Conservation (phyloP, 2,329 filamentous ascomycete genomes). For the Pseudogymnoascus sp. region DNA sequence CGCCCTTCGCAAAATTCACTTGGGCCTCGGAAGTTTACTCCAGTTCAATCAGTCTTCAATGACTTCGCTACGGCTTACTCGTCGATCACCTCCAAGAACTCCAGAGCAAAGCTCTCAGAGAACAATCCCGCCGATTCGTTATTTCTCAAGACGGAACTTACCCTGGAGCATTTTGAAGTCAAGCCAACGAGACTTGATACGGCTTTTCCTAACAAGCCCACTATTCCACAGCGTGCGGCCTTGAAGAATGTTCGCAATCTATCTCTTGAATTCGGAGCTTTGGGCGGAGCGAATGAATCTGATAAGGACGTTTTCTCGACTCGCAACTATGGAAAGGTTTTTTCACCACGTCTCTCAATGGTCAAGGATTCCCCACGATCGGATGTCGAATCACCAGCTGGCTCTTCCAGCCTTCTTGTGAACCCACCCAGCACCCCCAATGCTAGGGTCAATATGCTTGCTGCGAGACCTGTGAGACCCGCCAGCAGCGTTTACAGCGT, state of each 20-base stretch:
- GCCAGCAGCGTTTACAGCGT: not conserved
- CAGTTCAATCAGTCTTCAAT: conserved; percentile 21
- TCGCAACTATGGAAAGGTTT: not conserved
- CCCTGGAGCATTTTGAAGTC: not conserved
- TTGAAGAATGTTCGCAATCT: not conserved
- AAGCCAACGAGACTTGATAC: not conserved
- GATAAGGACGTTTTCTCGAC: not conserved
- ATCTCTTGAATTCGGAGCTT: not conserved
- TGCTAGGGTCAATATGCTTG: not conserved
- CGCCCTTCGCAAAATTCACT: not conserved
- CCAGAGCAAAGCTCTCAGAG: conserved; percentile 12
- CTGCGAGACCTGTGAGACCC: not conserved
- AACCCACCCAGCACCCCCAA: not conserved
- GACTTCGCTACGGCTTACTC: conserved; percentile 23
- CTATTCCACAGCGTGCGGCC: not conserved
- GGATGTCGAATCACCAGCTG: not conserved
- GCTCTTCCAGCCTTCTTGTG: conserved; percentile 1
- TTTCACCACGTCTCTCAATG: not conserved
- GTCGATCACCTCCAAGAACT: conserved; percentile 23
- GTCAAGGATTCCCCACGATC: not conserved
- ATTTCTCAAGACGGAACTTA: not conserved
- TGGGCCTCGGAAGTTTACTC: conserved; percentile 14
- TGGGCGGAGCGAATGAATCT: not conserved
- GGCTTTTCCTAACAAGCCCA: not conserved
- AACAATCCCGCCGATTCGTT: not conserved